Percentiles rank a stretch among this genome's conserved stretches.
Conservation (phyloP, 768 basidiomycete species). For the Panus rudis region DNA sequence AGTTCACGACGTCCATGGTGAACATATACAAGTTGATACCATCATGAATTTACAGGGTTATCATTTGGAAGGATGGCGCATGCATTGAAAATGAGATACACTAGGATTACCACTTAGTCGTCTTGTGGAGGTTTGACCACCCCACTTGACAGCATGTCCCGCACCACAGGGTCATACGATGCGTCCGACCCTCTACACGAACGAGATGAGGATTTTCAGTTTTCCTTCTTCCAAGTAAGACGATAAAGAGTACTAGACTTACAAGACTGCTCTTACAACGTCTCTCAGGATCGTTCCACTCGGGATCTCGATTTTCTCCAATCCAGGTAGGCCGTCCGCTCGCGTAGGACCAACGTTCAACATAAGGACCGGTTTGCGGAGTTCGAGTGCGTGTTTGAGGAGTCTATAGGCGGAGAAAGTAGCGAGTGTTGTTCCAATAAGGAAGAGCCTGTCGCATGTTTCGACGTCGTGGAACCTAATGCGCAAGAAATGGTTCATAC, state of each 20-base stretch:
- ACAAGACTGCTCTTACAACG: conserved; percentile 57
- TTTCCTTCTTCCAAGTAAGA: not conserved
- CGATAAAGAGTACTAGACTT: conserved; percentile 27
- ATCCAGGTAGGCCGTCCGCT: conserved; percentile 59
- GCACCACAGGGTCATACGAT: conserved; percentile 37
- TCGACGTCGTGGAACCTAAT: conserved; percentile 57
- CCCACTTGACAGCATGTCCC: conserved; percentile 51
- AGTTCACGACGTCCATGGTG: no score
- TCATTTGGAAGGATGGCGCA: no score
- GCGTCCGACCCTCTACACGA: conserved; percentile 39
- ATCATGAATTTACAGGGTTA: no score
- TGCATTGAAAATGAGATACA: no score
- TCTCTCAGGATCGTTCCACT: conserved; percentile 69
- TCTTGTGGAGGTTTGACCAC: conserved; percentile 44
- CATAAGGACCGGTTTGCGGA: conserved; percentile 71
- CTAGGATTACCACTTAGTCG: conserved; percentile 22
- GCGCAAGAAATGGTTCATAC: not conserved
- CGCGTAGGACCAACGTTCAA: conserved; percentile 87
- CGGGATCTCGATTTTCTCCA: conserved; percentile 75
- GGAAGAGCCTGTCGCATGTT: conserved; percentile 57
- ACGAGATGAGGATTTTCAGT: conserved; percentile 1
- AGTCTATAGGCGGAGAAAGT: conserved; percentile 91
- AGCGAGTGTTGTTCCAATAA: conserved; percentile 87
- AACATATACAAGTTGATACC: no score
- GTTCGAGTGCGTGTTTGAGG: conserved; percentile 70